These are phyloP conservation scores for Gyromitra esculenta DNA, from an alignment of 2,329 filamentous ascomycete species.

Conservation along the genomic window DNA sequence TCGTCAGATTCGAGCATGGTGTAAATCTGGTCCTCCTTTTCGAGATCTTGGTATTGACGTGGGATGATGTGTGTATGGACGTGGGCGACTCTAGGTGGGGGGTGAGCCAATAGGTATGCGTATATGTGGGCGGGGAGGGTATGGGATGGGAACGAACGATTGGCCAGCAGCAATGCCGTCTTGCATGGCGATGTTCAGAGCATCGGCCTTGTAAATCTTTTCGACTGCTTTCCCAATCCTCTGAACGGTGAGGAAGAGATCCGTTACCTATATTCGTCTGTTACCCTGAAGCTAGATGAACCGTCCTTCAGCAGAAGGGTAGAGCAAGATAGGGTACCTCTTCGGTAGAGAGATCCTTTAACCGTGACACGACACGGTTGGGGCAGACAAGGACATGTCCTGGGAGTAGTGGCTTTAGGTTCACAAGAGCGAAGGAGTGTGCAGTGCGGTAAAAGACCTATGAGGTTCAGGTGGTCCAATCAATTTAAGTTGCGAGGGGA, in stretches of 20 bases:
- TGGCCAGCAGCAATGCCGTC: constrained; percentile 91
- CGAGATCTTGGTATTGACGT: constrained; percentile 68
- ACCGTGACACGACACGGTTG: constrained; percentile 72
- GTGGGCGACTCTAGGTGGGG: constrained; percentile 72
- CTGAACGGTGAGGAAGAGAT: constrained; percentile 89
- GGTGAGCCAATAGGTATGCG: constrained; percentile 19
- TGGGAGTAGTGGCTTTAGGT: constrained; percentile 91
- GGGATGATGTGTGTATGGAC: constrained; percentile 94
- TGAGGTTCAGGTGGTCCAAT: constrained; percentile 29
- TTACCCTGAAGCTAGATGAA: neutral
- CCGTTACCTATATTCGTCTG: constrained; percentile 62
- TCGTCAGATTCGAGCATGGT: constrained; percentile 82
- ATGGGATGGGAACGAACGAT: constrained; percentile 64
- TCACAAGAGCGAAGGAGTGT: constrained; percentile 87
- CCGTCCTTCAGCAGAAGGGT: neutral
- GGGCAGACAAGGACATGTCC: constrained; percentile 94
- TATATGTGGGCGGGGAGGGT: neutral
- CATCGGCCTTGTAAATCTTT: constrained; percentile 71
- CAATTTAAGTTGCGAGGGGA: constrained; percentile 8
- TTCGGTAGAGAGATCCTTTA: constrained; percentile 75
- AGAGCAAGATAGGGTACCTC: constrained; percentile 67
- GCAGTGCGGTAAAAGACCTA: constrained; percentile 88
- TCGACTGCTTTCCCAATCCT: constrained; percentile 66
- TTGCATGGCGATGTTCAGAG: constrained; percentile 94
- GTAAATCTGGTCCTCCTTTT: constrained; percentile 79